Base-by-base conservation (phyloP, 495 filamentous ascomycete species). In the Aspergillus incahuasiensis region DNA sequence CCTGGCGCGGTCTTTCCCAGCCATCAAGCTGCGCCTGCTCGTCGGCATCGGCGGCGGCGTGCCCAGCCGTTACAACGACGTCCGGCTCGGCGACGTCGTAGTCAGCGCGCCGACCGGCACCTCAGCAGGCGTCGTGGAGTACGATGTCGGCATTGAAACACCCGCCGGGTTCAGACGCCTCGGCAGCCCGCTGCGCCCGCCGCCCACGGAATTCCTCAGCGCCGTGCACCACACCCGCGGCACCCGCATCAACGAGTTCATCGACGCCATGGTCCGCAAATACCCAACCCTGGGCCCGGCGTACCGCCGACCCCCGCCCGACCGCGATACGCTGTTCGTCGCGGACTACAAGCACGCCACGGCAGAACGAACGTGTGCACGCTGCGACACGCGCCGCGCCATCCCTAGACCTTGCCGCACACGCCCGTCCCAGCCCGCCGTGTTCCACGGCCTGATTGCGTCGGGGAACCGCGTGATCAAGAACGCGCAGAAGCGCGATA, bases 21-120 rank as follows among this genome's bases (percentile, higher is more conserved):
- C 44, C 4, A 39, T 73, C n/a, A 39, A 55, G n/a, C 61, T 65
- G 40, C 50, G 50, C 0, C 32, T 74, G 15, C 55, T 72, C 60
- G 68, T 72, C 5, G 71, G 69, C 15, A 71, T 73, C 44, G 71
- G 67, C 0, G 71, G 67, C 0, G 70, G 71, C 0, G 60, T 68
- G 2, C 71, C 71, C n/a, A 21, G 35, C 6, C 52, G 35, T n/a
- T 42, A 30, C 18, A 39, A 58, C 15, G 65, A 69, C 59, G 65
- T 73, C 25, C 60, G 69, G 5, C 62, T 75, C 0, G 70, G 72
- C 8, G 67, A 73, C 62, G 56, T 75, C 1, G 69, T 74, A 1
- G 65, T 73, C 39, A 70, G 70, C 60, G 61, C 12, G 32, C 34
- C 20, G 32, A 28, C 0, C 20, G 32, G 4, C 19, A 55, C 53